Conservation (phyloP, 1,139 yeast genomes). For the Kodamaea ohmeri region DNA sequence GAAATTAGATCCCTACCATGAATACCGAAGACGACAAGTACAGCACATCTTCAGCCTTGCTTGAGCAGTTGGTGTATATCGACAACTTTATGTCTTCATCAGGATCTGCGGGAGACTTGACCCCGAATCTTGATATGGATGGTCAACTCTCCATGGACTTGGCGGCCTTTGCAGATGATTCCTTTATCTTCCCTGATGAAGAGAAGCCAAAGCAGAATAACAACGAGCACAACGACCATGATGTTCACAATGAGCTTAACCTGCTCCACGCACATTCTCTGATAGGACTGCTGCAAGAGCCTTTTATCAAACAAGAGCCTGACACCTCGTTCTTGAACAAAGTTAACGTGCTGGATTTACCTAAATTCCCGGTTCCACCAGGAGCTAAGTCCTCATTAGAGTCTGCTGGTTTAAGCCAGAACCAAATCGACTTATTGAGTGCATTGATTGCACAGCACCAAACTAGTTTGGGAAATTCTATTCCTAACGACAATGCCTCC, state of each 20-base stretch:
- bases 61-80: constrained; percentile 74
- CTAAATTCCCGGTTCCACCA: constrained; percentile 66
- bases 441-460: constrained; percentile 74
- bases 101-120: constrained; percentile 28
- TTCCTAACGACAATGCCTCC: constrained; percentile 13
- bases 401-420: constrained; percentile 62
- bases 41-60: constrained; percentile 54
- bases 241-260: not conserved
- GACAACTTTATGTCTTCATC: constrained; percentile 68
- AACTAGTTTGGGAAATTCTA: constrained; percentile 26
- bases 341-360: constrained; percentile 33
- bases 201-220: constrained; percentile 49
- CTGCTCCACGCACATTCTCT: not conserved
- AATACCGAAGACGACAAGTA: constrained; percentile 12
- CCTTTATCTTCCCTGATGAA: constrained; percentile 75
- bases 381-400: constrained; percentile 64
- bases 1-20: constrained; percentile 4
- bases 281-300: not conserved
- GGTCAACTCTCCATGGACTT: constrained; percentile 69
- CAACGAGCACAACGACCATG: not conserved
- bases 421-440: constrained; percentile 69
- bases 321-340: constrained; percentile 12
- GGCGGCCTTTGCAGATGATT: constrained; percentile 78
- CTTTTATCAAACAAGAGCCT: constrained; percentile 3
- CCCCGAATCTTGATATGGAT: constrained; percentile 52